A percentile compares a stretch with the other conserved stretches of the same genome.
Evolutionary conservation across 1,284 basidiomycete genomes (phyloP).

Genomic region (Trametes hirsuta): DNA sequence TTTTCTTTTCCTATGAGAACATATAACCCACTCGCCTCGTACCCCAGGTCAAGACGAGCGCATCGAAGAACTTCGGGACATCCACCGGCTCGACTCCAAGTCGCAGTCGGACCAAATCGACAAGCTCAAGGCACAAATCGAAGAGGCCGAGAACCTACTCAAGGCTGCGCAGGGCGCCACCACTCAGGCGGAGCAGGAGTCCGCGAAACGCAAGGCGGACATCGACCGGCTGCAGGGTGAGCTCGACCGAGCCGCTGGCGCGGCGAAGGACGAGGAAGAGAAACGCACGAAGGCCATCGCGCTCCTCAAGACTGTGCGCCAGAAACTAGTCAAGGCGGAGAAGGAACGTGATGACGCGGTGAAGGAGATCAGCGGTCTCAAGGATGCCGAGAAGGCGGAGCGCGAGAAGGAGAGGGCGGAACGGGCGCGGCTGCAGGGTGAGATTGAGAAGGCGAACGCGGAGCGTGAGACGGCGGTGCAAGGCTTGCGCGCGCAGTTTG

Average conservation of each 20-base stretch:
- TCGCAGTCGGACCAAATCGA: slow-evolving; percentile 79
- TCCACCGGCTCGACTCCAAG: slow-evolving; percentile 74
- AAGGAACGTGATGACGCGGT: slow-evolving; percentile 84
- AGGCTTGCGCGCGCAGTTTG: slow-evolving; percentile 73
- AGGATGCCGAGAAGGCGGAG: slow-evolving; percentile 63
- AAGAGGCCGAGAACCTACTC: slow-evolving; percentile 70
- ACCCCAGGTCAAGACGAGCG: slow-evolving; percentile 78
- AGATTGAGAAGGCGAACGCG: slow-evolving; percentile 59
- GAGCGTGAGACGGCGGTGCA: slow-evolving; percentile 75
- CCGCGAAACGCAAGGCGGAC: slow-evolving; percentile 53
- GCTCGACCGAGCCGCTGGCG: slow-evolving; percentile 58
- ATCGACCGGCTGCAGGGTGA: slow-evolving; percentile 63
- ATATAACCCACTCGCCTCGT: slow-evolving; percentile 2
- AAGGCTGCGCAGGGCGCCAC: slow-evolving; percentile 55
- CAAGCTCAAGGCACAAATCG: slow-evolving; percentile 67
- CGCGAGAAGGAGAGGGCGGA: slow-evolving; percentile 70
- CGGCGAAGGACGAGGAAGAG: slow-evolving; percentile 91
- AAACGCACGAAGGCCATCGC: slow-evolving; percentile 93
- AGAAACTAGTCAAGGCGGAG: slow-evolving; percentile 91
- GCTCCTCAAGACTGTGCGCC: slow-evolving; percentile 88
- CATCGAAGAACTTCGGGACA: slow-evolving; percentile 83
- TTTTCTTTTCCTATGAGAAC: background rate
- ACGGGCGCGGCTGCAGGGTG: slow-evolving; percentile 54
- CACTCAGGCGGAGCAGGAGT: slow-evolving; percentile 49
- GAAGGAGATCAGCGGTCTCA: slow-evolving; percentile 55